Evolutionary conservation across 2,329 filamentous ascomycete genomes (phyloP).

Genomic region (Aureobasidium melanogenum): DNA sequence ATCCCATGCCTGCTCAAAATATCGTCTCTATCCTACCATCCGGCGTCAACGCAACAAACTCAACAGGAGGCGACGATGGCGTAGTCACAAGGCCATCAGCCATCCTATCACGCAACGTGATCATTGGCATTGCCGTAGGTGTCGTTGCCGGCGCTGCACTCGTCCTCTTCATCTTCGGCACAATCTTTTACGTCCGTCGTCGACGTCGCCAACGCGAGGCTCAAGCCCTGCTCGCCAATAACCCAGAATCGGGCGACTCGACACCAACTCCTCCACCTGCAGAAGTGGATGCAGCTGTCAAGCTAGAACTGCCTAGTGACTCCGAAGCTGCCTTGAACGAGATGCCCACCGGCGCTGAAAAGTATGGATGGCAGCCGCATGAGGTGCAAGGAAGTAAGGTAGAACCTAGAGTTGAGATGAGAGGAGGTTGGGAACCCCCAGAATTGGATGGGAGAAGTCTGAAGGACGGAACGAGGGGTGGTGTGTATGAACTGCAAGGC

Average conservation of each 20-base stretch:
- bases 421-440: neutral
- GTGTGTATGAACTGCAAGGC: neutral
- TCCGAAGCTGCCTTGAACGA: neutral
- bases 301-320: neutral
- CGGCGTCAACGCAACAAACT: constrained; percentile 22
- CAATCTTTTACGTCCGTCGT: neutral
- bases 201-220: neutral
- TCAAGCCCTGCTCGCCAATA: neutral
- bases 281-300: neutral
- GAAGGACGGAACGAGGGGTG: neutral
- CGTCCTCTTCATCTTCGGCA: constrained; percentile 19
- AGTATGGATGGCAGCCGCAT: neutral
- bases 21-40: constrained; percentile 24
- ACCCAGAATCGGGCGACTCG: neutral
- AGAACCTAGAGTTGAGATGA: neutral
- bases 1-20: constrained; percentile 26
- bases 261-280: neutral
- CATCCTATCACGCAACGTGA: constrained; percentile 22
- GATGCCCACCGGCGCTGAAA: neutral
- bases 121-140: constrained; percentile 26
- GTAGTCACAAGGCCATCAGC: constrained; percentile 12
- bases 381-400: constrained; percentile 1
- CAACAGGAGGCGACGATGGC: neutral
- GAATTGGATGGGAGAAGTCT: neutral
- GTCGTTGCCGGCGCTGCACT: constrained; percentile 19